Evolutionary conservation across 164 flowering plant genomes (phyloP), one percentile per base, ranked within the genome.

Genomic region (Aristolochia contorta): DNA sequence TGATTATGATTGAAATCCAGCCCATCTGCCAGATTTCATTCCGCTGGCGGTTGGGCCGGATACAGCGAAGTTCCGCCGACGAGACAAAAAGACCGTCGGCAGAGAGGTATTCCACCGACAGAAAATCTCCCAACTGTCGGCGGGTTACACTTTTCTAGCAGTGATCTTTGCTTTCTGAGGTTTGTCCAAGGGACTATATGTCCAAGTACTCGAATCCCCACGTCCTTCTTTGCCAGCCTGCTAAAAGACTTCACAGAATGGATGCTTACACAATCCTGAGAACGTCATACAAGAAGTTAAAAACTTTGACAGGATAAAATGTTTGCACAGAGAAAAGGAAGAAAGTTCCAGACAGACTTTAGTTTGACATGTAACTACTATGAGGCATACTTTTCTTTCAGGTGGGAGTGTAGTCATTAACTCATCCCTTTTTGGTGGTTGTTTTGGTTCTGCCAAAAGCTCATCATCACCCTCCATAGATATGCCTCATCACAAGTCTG

Each of bases 341-440:
- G 10, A 53, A 50, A 22, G 23, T 37, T 37, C 7, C 43, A 37
- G 43, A 10, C 7, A 37, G 43, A 37, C 43, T 37, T 7, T 8
- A 37, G 43, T 37, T 37, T 3, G 43, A 37, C 27, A 54, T 54
- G 27, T 4, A 20, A 32, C 43, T 37, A 12, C 6, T 37, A 27
- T 37, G 20, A n/a, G 46, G n/a, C 74, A 60, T 82, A 89, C 95
- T 72, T 82, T 87, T 73, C 96, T 75, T 69, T 93, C 98, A 41
- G 97, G 98, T 67, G 98, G 96, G 45, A 89, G 71, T 15, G 87
- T 75, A 50, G 97, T 93, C 97, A 93, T 93, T 97, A 97, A 93
- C 75, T 93, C 98, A 25, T 93, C 98, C 66, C 98, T 81, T 67
- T 69, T 71, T 43, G 74, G 85, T 66, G 75, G 79, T 37, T 46